phyloP scores from a whole-genome alignment of 768 basidiomycete species.

The Boletellus sp. region DNA sequence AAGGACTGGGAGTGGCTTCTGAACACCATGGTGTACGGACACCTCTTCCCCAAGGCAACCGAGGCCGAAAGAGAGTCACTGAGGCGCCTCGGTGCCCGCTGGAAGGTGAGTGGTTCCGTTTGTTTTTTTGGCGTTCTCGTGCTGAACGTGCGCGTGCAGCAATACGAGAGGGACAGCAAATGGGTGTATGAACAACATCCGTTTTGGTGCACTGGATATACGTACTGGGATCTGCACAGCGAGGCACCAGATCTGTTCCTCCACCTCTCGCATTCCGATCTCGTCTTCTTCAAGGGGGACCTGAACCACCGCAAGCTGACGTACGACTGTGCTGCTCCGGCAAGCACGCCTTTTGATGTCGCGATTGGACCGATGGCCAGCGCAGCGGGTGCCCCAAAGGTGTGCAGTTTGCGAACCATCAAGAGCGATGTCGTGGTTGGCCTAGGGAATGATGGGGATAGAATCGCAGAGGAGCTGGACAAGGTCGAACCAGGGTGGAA shows the following conservation, averaged over 20 bases:
- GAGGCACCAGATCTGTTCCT: constrained; percentile 92
- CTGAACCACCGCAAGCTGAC: constrained; percentile 90
- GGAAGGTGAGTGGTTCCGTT: constrained; percentile 61
- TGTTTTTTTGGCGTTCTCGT: background rate
- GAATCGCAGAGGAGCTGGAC: constrained; percentile 75
- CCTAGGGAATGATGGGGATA: constrained; percentile 64
- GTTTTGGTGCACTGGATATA: constrained; percentile 96
- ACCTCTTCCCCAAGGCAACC: constrained; percentile 81
- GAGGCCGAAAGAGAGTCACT: constrained; percentile 82
- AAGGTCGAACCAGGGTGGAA: constrained; percentile 91
- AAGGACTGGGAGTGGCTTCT: constrained; percentile 94
- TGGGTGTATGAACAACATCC: constrained; percentile 95
- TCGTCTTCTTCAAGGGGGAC: constrained; percentile 94
- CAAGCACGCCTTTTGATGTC: constrained; percentile 82
- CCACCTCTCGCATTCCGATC: constrained; percentile 82
- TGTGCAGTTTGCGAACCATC: constrained; percentile 86
- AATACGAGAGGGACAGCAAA: constrained; percentile 89
- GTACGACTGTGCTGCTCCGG: constrained; percentile 82
- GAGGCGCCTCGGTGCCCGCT: constrained; percentile 72
- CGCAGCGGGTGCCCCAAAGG: constrained; percentile 79
- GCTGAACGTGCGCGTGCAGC: constrained; percentile 36
- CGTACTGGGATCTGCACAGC: constrained; percentile 81
- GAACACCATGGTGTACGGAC: constrained; percentile 86
- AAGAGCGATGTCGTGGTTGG: constrained; percentile 96
- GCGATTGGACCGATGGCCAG: constrained; percentile 93